Conservation (phyloP, 2,329 filamentous ascomycete species). For the Cladosporium cucumerinum region DNA sequence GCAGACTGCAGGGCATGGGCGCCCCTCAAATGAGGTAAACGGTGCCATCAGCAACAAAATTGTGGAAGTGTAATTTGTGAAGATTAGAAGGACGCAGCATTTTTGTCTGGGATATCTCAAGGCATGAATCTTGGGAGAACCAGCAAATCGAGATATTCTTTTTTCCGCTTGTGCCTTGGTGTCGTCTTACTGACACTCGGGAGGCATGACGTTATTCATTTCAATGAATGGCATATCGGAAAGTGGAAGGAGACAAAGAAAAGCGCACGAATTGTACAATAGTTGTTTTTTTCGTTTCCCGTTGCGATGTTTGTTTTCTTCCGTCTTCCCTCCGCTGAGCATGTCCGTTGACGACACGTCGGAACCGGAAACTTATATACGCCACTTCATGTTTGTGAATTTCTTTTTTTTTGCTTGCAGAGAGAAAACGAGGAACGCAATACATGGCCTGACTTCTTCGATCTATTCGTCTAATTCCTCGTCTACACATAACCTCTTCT, state of each 20-base stretch:
- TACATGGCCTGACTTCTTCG: no score
- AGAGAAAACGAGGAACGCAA: not conserved
- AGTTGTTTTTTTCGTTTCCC: not conserved
- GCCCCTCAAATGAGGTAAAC: constrained; percentile 11
- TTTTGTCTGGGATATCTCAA: not conserved
- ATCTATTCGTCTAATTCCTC: not conserved
- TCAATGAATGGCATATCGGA: not conserved
- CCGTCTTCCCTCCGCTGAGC: not conserved
- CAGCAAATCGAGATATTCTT: not conserved
- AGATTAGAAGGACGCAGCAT: not conserved
- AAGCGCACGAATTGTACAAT: constrained; percentile 5
- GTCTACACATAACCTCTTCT: not conserved
- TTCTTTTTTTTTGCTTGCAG: not conserved
- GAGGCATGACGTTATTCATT: not conserved
- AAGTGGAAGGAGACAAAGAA: not conserved
- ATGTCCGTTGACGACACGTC: not conserved
- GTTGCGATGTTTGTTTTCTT: not conserved
- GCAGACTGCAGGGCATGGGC: constrained; percentile 47
- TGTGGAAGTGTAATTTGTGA: not conserved
- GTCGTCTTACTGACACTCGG: not conserved
- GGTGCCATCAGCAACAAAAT: not conserved
- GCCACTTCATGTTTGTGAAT: not conserved
- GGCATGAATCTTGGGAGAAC: not conserved
- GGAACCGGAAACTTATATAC: not conserved
- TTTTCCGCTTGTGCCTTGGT: not conserved